Percentiles rank a stretch among this genome's conserved stretches.
Evolutionary conservation across 306 rosid genomes (phyloP).

Genomic region (Corylus americana): DNA sequence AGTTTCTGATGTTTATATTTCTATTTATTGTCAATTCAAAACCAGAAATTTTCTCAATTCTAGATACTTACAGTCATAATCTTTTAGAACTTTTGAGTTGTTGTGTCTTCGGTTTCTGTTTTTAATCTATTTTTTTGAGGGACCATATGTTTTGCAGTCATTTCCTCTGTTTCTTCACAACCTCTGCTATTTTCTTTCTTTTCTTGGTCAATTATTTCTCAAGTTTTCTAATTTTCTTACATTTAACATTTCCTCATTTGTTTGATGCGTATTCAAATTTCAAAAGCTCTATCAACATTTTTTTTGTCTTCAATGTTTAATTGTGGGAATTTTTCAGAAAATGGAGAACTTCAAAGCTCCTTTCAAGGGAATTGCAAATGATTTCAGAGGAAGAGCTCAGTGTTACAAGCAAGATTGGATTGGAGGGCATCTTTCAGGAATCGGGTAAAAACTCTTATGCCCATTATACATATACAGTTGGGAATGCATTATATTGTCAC

Average conservation of each 20-base stretch:
- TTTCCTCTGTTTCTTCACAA: background rate
- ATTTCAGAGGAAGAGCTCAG: conserved; percentile 59
- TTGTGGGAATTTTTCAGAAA: conserved; percentile 13
- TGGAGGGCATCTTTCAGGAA: conserved; percentile 58
- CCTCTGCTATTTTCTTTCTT: background rate
- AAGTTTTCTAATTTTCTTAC: background rate
- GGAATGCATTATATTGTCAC: background rate
- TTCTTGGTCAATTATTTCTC: too few species aligned
- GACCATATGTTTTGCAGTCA: background rate
- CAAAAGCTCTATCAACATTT: background rate
- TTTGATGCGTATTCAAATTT: background rate
- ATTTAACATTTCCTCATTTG: background rate
- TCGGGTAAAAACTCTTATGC: conserved; percentile 42
- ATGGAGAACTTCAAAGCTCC: conserved; percentile 61
- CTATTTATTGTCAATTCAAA: background rate
- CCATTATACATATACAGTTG: background rate
- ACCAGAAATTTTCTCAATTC: background rate
- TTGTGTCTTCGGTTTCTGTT: background rate
- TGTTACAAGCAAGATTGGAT: conserved; percentile 79
- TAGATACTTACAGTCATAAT: background rate
- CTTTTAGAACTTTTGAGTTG: background rate
- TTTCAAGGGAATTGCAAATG: conserved; percentile 61
- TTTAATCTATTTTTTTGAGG: background rate
- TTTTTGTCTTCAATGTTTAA: conserved; percentile 7
- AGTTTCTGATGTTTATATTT: background rate